Evolutionary conservation across 345 rosid species (phyloP), one percentile per base, ranked within the genome.

Genomic region (Ailanthus altissimus): DNA sequence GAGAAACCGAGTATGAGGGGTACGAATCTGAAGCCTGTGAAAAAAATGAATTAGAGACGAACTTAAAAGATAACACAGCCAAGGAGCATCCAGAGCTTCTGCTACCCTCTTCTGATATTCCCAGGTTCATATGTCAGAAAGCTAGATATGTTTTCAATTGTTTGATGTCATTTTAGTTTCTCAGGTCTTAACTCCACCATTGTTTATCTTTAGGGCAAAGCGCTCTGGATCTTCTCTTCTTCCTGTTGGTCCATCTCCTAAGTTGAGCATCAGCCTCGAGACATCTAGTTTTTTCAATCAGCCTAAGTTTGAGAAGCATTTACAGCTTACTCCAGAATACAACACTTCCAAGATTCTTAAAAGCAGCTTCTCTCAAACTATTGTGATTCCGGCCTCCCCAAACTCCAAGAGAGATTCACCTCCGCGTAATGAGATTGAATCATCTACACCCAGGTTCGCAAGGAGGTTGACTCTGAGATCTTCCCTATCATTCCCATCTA

Each of bases 401-500:
- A 80, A 83, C 57, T 26, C 75, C 75, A 79, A 72, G 46, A 82
- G 81, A 69, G 74, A 81, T 54, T 78, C 87, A 67, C 82, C 85
- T 56, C 84, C 86, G 57, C 81, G 73, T 75, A 79, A 43, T 36
- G 74, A 80, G 56, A 60, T 75, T 6, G 67, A 79, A 36, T 60
- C 86, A 72, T 82, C 81, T 6, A n/a, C 56, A 23, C 13, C 65
- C 5, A 78, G 78, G 77, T 51, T 67, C 18, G 60, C 70, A n/a
- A 71, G 86, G 66, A 85, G 83, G 85, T 63, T 84, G 85, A 84
- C 78, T 67, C 74, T 88, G 73, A 84, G 83, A 82, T 83, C 81
- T 40, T 67, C 84, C 54, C 87, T 77, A 23, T 77, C 84, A 13
- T 81, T 84, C 66, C 84, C 86, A 32, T 79, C 85, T 3, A 77